Conservation (phyloP, 1,284 basidiomycete species). For the Lentinula novae-zelandiae region DNA sequence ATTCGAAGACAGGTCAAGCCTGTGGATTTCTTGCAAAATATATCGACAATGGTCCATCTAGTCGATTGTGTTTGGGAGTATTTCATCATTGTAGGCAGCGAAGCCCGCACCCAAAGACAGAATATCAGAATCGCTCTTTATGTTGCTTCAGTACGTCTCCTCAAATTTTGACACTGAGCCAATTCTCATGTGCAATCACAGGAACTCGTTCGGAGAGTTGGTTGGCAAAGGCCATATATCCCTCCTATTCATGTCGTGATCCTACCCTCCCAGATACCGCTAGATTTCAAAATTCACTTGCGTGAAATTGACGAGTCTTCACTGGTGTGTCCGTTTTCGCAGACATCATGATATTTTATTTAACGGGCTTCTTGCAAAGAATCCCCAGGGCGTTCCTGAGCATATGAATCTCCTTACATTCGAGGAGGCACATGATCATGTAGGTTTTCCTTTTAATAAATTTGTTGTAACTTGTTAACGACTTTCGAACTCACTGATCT, state of each 20-base stretch:
- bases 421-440: conserved; percentile 54
- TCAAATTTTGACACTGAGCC: conserved; percentile 1
- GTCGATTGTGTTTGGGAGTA: conserved; percentile 75
- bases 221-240: conserved; percentile 54
- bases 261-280: conserved; percentile 66
- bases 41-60: conserved; percentile 48
- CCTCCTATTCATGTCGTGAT: conserved; percentile 71
- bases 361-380: conserved; percentile 37
- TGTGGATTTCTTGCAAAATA: conserved; percentile 28
- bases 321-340: conserved; percentile 40
- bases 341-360: conserved; percentile 2
- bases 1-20: conserved; percentile 25
- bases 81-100: conserved; percentile 68
- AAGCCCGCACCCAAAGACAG: conserved; percentile 52
- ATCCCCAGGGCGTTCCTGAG: conserved; percentile 54
- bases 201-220: conserved; percentile 50
- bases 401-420: conserved; percentile 76
- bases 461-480: neutral
- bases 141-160: conserved; percentile 45
- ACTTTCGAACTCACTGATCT: conserved; percentile 1
- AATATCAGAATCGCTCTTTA: conserved; percentile 61
- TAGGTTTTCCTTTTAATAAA: conserved; percentile 27
- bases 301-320: conserved; percentile 60
- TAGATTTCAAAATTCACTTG: conserved; percentile 62
- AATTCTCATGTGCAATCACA: conserved; percentile 24